Conservation (phyloP, 2,329 filamentous ascomycete genomes). For the Colletotrichum sublineola region DNA sequence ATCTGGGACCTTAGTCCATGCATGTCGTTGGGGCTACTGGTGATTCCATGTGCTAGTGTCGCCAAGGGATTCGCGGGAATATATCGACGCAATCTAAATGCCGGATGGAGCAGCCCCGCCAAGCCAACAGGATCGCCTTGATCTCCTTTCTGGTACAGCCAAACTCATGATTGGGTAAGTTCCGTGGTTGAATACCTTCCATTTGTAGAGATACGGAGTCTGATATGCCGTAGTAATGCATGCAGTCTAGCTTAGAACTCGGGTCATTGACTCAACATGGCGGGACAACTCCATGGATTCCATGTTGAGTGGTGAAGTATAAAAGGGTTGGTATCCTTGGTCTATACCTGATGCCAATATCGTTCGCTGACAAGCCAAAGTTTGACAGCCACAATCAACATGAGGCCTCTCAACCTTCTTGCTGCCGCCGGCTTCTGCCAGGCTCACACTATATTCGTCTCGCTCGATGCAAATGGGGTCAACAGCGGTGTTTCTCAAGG, state of each 20-base stretch:
- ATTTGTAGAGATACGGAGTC: not conserved
- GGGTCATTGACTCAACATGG: not conserved
- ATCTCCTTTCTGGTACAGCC: not conserved
- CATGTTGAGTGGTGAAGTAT: not conserved
- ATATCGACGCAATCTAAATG: slow-evolving; percentile 24
- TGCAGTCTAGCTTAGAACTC: no score
- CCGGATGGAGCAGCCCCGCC: slow-evolving; percentile 19
- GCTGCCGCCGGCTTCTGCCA: slow-evolving; percentile 46
- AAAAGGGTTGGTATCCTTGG: not conserved
- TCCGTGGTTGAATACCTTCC: not conserved
- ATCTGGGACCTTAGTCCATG: rapidly evolving
- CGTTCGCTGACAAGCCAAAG: not conserved
- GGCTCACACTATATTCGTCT: slow-evolving; percentile 61
- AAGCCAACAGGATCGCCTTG: not conserved
- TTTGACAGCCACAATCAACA: slow-evolving; percentile 15
- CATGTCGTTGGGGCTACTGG: not conserved
- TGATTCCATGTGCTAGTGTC: not conserved
- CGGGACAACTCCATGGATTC: not conserved
- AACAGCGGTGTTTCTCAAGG: slow-evolving; percentile 61
- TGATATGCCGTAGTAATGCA: not conserved
- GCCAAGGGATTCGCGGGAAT: slow-evolving; percentile 29
- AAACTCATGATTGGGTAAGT: not conserved
- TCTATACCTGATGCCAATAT: rapidly evolving
- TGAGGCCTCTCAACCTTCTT: slow-evolving; percentile 46
- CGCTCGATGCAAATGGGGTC: slow-evolving; percentile 61